phyloP scores from a whole-genome alignment of 345 rosid genomes.

The Durio zibethinus region DNA sequence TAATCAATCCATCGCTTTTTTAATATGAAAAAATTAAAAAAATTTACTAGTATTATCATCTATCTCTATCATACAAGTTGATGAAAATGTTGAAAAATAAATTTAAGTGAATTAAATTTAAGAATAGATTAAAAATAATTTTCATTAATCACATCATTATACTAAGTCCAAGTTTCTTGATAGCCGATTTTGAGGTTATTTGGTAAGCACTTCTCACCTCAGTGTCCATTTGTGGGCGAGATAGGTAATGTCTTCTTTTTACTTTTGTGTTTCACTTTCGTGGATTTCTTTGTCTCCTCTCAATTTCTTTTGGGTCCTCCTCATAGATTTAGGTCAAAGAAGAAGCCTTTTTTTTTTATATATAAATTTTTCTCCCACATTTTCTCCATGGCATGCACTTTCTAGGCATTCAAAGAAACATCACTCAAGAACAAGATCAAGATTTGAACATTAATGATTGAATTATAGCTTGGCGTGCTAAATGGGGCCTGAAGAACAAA shows the following conservation, averaged over 20 bases:
- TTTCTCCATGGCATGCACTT: constrained; percentile 16
- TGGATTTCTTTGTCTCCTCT: neutral
- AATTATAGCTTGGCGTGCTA: constrained; percentile 31
- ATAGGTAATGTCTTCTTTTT: neutral
- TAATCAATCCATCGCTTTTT: neutral
- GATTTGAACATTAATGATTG: constrained; percentile 26
- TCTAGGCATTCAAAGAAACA: constrained; percentile 27
- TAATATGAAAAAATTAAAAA: neutral
- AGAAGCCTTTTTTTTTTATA: constrained; percentile 9
- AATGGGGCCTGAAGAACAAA: constrained; percentile 14
- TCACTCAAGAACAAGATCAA: constrained; percentile 16
- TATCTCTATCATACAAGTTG: neutral
- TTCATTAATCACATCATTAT: neutral
- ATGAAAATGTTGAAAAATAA: neutral
- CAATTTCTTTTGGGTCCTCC: constrained; percentile 7
- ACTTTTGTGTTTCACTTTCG: neutral
- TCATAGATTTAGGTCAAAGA: constrained; percentile 24
- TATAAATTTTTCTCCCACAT: neutral
- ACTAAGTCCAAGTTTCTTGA: too few relatives aligned
- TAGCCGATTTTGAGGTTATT: neutral
- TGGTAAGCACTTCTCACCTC: neutral
- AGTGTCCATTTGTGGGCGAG: constrained; percentile 5
- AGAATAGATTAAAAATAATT: neutral
- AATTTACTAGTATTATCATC: neutral
- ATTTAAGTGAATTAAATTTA: neutral